These are phyloP conservation scores for Endocladia muricata DNA, from an alignment of 31 red algal genomes.

Conservation along the genomic window DNA sequence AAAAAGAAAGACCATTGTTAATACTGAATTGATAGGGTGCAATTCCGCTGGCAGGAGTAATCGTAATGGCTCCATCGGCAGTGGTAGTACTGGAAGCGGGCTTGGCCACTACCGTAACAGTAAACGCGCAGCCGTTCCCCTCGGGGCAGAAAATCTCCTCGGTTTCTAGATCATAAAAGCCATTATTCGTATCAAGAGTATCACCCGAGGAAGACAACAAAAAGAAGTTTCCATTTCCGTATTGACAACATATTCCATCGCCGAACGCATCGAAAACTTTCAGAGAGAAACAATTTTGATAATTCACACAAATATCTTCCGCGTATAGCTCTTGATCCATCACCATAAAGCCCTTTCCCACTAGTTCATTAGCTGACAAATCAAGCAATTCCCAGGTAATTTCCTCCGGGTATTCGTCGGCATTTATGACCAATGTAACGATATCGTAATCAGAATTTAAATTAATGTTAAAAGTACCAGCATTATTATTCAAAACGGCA, in stretches of 20 bases:
- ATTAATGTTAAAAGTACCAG: neutral
- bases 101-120: too few relatives aligned
- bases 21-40: too few relatives aligned
- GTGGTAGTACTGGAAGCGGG: too few relatives aligned
- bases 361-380: neutral
- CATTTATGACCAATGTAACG: neutral
- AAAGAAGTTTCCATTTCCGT: too few relatives aligned
- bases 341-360: neutral
- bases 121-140: too few relatives aligned
- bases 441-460: constrained; percentile 1
- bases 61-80: too few relatives aligned
- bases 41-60: too few relatives aligned
- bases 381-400: neutral
- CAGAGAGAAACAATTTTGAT: neutral
- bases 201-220: too few relatives aligned
- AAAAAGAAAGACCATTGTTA: too few relatives aligned
- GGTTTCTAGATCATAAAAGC: too few relatives aligned
- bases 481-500: neutral
- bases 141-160: too few relatives aligned
- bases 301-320: constrained; percentile 3
- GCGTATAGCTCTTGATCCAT: neutral
- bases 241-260: neutral
- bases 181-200: too few relatives aligned
- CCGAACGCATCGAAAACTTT: neutral
- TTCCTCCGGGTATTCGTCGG: neutral